phyloP scores from a whole-genome alignment of 495 filamentous ascomycete species.

The Annulohypoxylon moriforme region DNA sequence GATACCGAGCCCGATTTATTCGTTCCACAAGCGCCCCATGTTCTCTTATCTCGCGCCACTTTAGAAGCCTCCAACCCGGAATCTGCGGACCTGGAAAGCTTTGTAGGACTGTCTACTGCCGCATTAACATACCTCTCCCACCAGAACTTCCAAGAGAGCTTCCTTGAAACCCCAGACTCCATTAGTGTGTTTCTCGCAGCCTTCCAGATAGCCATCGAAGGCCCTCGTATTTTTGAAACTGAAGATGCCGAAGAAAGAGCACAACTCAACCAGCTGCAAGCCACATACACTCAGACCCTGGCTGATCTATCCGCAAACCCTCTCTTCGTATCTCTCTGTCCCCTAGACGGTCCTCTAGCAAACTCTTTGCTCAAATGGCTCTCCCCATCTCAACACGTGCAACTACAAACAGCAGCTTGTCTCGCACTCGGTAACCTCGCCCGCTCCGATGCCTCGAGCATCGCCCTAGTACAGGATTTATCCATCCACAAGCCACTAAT shows the following conservation, averaged over 20 bases:
- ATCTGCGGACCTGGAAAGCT: constrained; percentile 51
- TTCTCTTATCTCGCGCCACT: constrained; percentile 51
- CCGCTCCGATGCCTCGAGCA: constrained; percentile 73
- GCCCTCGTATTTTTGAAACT: constrained; percentile 40
- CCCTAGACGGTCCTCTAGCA: constrained; percentile 57
- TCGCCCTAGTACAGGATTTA: constrained; percentile 63
- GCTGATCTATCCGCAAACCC: constrained; percentile 72
- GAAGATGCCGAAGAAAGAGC: constrained; percentile 61
- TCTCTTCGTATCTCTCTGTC: constrained; percentile 58
- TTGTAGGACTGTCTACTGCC: constrained; percentile 49
- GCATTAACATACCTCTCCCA: constrained; percentile 57
- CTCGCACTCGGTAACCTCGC: constrained; percentile 82
- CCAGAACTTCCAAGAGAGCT: constrained; percentile 55
- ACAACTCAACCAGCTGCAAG: constrained; percentile 64
- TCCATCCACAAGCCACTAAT: constrained; percentile 68
- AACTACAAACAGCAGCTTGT: constrained; percentile 76
- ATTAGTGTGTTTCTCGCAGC: constrained; percentile 48
- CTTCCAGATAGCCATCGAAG: constrained; percentile 47
- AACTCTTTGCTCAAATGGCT: constrained; percentile 63
- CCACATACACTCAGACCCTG: constrained; percentile 66
- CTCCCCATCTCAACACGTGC: constrained; percentile 46
- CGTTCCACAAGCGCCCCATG: constrained; percentile 47
- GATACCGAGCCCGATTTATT: constrained; percentile 52
- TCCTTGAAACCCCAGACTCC: constrained; percentile 53
- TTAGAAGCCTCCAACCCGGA: constrained; percentile 7